Base-by-base conservation (phyloP, 1,284 basidiomycete genomes). In the Apiotrichum laibachii region DNA sequence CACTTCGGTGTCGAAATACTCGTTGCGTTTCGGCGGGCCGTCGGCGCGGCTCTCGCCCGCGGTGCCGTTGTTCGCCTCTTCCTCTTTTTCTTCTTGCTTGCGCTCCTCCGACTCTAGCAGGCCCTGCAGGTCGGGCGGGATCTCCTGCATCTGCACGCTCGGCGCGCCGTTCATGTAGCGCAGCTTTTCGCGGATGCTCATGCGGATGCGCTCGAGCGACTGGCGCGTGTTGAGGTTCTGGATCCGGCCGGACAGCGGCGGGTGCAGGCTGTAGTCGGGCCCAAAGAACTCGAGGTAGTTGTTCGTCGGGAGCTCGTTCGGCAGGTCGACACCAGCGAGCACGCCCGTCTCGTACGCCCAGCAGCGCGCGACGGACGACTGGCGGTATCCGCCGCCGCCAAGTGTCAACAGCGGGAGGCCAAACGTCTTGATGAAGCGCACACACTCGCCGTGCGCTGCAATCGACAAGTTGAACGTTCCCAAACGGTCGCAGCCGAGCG, bases 381-480 rank as follows among this genome's bases (percentile, higher is more conserved):
- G 74, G 31, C 77, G 69, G 62, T 99, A 99, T 0, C 95, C 95
- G 1, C 95, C 95, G 1, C 95, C 95, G 19, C 95, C 95, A 2
- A 99, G 77, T 9, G 96, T 89, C 18, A 99, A 82, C 7, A 98
- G 80, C 0, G 95, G 95, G 0, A 97, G 84, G 60, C 88, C 87
- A 79, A 92, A 98, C 57, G 88, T 88, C 68, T 94, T 88, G 60
- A 98, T 92, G 76, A 94, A 97, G 69, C 94, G 88, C 15, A 99
- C 94, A 75, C 95, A 98, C 79, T 98, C 94, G 39, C 95, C 95
- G 70, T 99, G 95, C 0, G 93, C 95, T n/a, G 91, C 89, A 65
- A 98, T 98, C n/a, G 90, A 94, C 13, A 99, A 83, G 72, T 99
- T 99, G 84, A 99, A 99, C 1, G 93, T 93, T 22, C 95, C 95